Evolutionary conservation across 2,329 filamentous ascomycete species (phyloP).

Genomic region (Didymellaceae sp.): DNA sequence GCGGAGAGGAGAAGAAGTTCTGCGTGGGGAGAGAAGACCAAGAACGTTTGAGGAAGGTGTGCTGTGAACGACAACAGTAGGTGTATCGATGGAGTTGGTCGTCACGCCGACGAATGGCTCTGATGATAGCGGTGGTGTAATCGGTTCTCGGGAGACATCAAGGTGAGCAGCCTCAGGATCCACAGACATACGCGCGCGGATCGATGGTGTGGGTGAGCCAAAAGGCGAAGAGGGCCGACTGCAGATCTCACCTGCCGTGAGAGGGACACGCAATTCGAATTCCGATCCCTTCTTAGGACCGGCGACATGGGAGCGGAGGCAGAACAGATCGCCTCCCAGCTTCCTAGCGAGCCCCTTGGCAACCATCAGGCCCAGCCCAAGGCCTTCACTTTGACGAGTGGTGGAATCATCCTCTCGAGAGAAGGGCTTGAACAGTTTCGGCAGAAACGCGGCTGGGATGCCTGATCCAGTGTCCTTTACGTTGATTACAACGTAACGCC

Average conservation of each 20-base stretch:
- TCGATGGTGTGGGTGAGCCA: constrained; percentile 51
- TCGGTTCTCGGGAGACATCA: constrained; percentile 26
- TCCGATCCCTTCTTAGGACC: constrained; percentile 69
- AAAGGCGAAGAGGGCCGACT: constrained; percentile 60
- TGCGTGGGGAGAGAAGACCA: constrained; percentile 38
- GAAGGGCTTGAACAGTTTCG: constrained; percentile 73
- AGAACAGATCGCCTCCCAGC: constrained; percentile 71
- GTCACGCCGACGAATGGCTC: constrained; percentile 28
- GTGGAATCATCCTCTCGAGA: constrained; percentile 72
- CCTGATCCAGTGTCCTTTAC: constrained; percentile 72
- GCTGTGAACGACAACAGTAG: constrained; percentile 22
- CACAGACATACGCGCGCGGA: constrained; percentile 37
- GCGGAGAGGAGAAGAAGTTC: constrained; percentile 38
- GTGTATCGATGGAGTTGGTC: constrained; percentile 10
- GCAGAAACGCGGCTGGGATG: constrained; percentile 70
- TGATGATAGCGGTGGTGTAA: constrained; percentile 38
- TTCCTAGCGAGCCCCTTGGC: constrained; percentile 73
- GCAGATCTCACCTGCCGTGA: constrained; percentile 59
- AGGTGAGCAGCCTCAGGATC: constrained; percentile 36
- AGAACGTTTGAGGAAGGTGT: constrained; percentile 13
- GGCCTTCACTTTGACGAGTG: constrained; percentile 70
- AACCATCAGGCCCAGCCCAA: constrained; percentile 73
- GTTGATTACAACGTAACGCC: constrained; percentile 65
- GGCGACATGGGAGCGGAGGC: constrained; percentile 67
- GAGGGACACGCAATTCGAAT: constrained; percentile 71